Conservation (phyloP, 1,284 basidiomycete genomes). For the Trametes polyzona region DNA sequence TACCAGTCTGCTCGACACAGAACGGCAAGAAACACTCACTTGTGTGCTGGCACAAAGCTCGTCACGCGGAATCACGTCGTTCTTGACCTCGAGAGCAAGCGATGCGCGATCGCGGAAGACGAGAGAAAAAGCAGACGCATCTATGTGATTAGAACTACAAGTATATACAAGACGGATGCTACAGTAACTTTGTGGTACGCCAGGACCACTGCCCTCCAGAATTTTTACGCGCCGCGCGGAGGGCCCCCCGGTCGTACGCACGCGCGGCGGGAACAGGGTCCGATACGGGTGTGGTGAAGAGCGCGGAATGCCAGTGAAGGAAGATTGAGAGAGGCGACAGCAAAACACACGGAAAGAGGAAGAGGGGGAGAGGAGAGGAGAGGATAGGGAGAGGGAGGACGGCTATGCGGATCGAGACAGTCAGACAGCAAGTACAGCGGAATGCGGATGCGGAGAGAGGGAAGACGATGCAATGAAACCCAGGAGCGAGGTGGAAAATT, state of each 20-base stretch:
- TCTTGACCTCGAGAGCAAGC: neutral
- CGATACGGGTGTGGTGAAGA: neutral
- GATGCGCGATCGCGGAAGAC: neutral
- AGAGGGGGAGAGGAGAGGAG: neutral
- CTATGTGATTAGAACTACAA: constrained; percentile 4
- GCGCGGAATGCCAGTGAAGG: neutral
- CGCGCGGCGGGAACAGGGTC: neutral
- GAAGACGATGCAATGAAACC: neutral
- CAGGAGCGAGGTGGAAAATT: neutral
- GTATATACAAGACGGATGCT: constrained; percentile 4
- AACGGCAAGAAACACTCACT: no score
- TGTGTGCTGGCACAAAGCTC: no score
- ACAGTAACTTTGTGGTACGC: neutral
- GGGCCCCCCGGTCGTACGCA: neutral
- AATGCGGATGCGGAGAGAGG: constrained; percentile 3
- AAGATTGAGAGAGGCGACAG: neutral
- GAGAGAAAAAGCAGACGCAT: neutral
- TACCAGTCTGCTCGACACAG: no score
- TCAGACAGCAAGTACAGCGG: constrained; percentile 7
- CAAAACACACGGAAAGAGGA: neutral
- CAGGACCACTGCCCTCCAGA: neutral
- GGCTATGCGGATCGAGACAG: neutral
- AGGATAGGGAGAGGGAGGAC: neutral
- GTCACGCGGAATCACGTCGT: neutral
- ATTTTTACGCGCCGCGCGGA: constrained; percentile 1